Percentiles rank a stretch among this genome's conserved stretches.
Conservation (phyloP, 1,284 basidiomycete genomes). For the Ceratobasidium sp. region DNA sequence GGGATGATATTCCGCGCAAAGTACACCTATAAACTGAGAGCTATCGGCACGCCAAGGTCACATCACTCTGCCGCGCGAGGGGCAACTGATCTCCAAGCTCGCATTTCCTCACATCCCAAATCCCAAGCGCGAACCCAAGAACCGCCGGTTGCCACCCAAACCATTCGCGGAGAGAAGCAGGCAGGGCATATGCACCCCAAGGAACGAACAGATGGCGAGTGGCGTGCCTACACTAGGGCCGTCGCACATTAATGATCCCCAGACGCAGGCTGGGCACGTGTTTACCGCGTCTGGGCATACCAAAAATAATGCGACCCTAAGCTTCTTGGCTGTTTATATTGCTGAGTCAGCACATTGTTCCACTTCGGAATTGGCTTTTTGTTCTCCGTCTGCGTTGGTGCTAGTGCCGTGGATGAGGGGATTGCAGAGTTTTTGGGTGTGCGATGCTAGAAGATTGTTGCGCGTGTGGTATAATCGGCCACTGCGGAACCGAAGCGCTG, state of each 20-base stretch:
- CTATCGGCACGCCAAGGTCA: conserved; percentile 25
- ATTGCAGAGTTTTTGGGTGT: too few species aligned
- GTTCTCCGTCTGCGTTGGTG: background rate
- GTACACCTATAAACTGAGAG: conserved; percentile 15
- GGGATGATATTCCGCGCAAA: too few species aligned
- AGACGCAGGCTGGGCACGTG: background rate
- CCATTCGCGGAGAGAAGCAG: conserved; percentile 14
- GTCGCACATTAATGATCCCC: too few species aligned
- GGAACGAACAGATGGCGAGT: too few species aligned
- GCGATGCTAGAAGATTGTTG: too few species aligned
- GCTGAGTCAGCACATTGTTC: conserved; percentile 1
- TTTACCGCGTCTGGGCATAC: background rate
- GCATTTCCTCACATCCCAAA: too few species aligned
- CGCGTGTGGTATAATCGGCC: too few species aligned
- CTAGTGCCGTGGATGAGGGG: background rate
- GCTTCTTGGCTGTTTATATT: conserved; percentile 13
- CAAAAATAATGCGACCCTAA: conserved; percentile 18
- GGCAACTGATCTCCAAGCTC: too few species aligned
- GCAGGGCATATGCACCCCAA: too few species aligned
- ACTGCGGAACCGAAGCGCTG: too few species aligned
- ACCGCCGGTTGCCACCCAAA: conserved; percentile 14
- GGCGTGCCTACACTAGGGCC: too few species aligned
- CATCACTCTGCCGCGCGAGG: too few species aligned
- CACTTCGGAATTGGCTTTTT: background rate
- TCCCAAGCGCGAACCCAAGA: conserved; percentile 7